These are phyloP conservation scores for Glonium stellatum DNA, from an alignment of 495 filamentous ascomycete species.

Conservation along the genomic window DNA sequence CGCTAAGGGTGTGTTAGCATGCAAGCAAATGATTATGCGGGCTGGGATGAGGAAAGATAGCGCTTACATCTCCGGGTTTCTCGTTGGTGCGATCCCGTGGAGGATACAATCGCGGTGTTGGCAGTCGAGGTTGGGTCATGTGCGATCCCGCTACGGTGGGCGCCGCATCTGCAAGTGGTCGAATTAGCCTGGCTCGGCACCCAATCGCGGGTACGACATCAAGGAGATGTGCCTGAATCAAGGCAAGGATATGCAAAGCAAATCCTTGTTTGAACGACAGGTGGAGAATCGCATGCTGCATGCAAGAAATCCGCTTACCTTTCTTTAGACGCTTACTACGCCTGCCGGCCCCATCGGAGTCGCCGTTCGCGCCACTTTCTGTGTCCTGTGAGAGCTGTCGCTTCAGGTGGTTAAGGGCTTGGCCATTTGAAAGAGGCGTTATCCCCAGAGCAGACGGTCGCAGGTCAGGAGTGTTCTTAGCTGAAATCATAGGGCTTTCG, in stretches of 20 bases:
- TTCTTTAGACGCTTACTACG: slow-evolving; percentile 92
- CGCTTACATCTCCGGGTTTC: slow-evolving; percentile 67
- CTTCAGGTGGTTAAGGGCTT: slow-evolving; percentile 58
- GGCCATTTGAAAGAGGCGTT: slow-evolving; percentile 50
- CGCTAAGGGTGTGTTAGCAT: slow-evolving; percentile 43
- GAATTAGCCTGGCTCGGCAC: slow-evolving; percentile 34
- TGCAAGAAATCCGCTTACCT: slow-evolving; percentile 47
- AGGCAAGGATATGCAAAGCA: slow-evolving; percentile 17
- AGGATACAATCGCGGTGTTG: slow-evolving; percentile 54
- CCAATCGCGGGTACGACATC: slow-evolving; percentile 20
- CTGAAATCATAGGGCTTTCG: slow-evolving; percentile 47
- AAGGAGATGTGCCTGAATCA: slow-evolving; percentile 21
- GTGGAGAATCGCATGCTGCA: slow-evolving; percentile 12
- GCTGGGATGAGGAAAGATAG: neutral
- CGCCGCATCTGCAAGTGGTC: slow-evolving; percentile 56
- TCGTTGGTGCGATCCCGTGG: slow-evolving; percentile 58
- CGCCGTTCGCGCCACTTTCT: slow-evolving; percentile 52
- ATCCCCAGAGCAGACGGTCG: slow-evolving; percentile 46
- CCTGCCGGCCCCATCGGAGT: slow-evolving; percentile 66
- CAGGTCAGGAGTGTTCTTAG: slow-evolving; percentile 55
- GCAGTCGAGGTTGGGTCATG: slow-evolving; percentile 87
- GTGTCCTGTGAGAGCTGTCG: slow-evolving; percentile 75
- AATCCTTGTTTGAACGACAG: slow-evolving; percentile 27
- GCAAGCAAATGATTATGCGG: neutral
- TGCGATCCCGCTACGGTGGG: slow-evolving; percentile 92